Conservation (phyloP, 306 rosid genomes). For the Trichosanthes truncata region DNA sequence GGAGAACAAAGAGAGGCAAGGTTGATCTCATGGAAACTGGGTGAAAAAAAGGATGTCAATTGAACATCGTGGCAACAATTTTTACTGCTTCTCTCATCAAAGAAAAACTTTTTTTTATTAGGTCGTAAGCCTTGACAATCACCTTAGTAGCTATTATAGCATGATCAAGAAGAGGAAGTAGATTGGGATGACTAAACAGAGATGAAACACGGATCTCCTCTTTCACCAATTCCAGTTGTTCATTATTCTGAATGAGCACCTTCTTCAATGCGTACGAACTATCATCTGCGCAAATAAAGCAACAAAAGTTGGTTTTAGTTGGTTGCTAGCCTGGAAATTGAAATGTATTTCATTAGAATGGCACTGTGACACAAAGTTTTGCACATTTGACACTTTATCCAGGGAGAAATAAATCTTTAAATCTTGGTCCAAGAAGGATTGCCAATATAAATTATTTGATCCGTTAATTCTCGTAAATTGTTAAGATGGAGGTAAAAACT, state of each 20-base stretch:
- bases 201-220: slow-evolving; percentile 97
- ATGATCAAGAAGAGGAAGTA: slow-evolving; percentile 96
- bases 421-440: not conserved
- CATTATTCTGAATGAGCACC: slow-evolving; percentile 82
- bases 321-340: not conserved
- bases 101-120: not conserved
- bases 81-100: not conserved
- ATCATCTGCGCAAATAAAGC: slow-evolving; percentile 43
- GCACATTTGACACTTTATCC: not conserved
- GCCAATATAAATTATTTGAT: not conserved
- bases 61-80: not conserved
- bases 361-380: not conserved
- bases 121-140: not conserved
- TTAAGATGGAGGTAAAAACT: not conserved
- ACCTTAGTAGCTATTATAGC: slow-evolving; percentile 89
- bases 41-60: not conserved
- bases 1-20: not conserved
- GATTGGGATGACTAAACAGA: slow-evolving; percentile 76
- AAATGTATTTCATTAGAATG: not conserved
- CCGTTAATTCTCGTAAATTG: not conserved
- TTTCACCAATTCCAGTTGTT: slow-evolving; percentile 79
- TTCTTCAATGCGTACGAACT: slow-evolving; percentile 96
- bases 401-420: not conserved
- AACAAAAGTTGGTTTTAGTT: not conserved
- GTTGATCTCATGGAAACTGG: slow-evolving; percentile 1